Conservation (phyloP, 169 alveolate species). For the Plasmodium reichenowi region DNA sequence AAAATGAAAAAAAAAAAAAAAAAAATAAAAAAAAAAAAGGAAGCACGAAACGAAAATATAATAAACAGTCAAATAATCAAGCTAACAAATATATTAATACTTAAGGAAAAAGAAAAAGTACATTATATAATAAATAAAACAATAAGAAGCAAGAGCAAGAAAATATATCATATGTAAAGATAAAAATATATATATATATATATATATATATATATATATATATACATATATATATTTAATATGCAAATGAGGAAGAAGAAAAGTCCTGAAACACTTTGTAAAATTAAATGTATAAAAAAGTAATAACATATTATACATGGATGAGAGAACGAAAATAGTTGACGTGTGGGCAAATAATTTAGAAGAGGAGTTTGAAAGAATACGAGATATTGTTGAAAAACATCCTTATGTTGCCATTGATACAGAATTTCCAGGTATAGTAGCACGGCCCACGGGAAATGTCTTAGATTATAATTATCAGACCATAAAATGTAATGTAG, state of each 20-base stretch:
- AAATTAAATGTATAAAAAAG: conserved; percentile 21
- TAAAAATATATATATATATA: conserved; percentile 11
- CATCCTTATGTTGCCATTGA: conserved; percentile 93
- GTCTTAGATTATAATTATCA: conserved; percentile 95
- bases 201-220: conserved; percentile 16
- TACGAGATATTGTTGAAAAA: conserved; percentile 92
- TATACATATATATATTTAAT: neutral
- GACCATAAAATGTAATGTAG: conserved; percentile 96
- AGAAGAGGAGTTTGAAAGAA: conserved; percentile 93
- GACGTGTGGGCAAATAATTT: conserved; percentile 90
- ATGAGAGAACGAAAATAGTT: conserved; percentile 88
- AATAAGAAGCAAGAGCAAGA: too few relatives aligned
- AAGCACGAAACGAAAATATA: too few relatives aligned
- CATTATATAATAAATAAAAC: too few relatives aligned
- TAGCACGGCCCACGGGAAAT: conserved; percentile 92
- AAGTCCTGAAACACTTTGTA: conserved; percentile 11
- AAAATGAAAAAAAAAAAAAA: too few relatives aligned
- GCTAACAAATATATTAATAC: too few relatives aligned
- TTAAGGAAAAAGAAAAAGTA: too few relatives aligned
- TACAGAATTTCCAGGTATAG: conserved; percentile 95
- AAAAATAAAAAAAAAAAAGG: too few relatives aligned
- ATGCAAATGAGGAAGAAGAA: conserved; percentile 7
- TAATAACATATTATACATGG: conserved; percentile 80
- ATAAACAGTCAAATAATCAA: too few relatives aligned
- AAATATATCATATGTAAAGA: too few relatives aligned